Base-by-base conservation (phyloP, 1,139 yeast genomes). In the Debaryomyces singareniensis region DNA sequence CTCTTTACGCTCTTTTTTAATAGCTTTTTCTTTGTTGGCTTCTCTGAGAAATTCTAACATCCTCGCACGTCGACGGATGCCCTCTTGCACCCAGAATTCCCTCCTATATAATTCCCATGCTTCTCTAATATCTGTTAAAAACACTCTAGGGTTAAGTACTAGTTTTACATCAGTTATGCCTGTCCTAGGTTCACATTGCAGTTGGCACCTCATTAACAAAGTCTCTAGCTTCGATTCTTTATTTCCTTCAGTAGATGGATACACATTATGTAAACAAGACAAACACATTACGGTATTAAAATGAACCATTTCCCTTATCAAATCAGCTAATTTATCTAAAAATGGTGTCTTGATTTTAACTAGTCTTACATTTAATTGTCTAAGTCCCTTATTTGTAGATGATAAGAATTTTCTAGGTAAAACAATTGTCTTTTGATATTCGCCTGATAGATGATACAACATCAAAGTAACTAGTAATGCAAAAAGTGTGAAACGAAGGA, bases 71-170 rank as follows among this genome's bases (percentile, higher is more conserved):
- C 89, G 61, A 43, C 94, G 69, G 5, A 78, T 75, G 2, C 87
- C 82, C 51, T 87, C 96, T 43, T 82, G 70, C 20, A 78, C 75
- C 96, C 97, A 91, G 49, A 87, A 91, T 51, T 89, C 96, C 45
- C 85, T 85, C 35, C 98, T 61, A 47, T 89, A 91, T 28, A 86
- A 56, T 47, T 91, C 98, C 98, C 98, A 91, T 9, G 89, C 93
- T 51, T 89, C 96, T 41, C 96, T 68, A 3, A 84, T 75, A 34
- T 84, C 93, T 0, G 91, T 77, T 37, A 76, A 75, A 53, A 89
- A 91, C 1, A 79, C 79, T 32, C 96, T 65, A 1, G 96, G 83
- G 36, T 82, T 81, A 34, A 91, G 61, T 3, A 85, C 82, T 10
- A 91, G 54, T 51, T 87, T 87, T 11, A 82, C 76, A 37, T 67